Percentiles rank a stretch among this genome's conserved stretches.
Conservation (phyloP, 1,139 yeast species). For the Magnusiomyces suaveolens region DNA sequence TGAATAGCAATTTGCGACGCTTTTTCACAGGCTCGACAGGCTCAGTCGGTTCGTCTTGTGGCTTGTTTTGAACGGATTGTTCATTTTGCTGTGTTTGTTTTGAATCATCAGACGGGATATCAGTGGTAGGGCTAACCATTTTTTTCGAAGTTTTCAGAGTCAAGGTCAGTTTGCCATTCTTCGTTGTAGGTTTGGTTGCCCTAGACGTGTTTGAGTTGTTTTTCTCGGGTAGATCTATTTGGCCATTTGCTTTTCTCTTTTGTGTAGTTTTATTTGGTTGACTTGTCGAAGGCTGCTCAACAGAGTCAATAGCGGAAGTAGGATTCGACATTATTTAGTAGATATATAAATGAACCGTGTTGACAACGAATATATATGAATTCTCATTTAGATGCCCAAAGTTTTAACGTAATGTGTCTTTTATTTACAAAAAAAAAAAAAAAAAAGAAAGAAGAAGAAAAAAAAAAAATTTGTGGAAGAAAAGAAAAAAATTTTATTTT, state of each 20-base stretch:
- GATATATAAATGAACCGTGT: no score
- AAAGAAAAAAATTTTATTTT: no score
- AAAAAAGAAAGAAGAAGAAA: no score
- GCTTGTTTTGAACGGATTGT: neutral
- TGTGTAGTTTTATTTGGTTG: neutral
- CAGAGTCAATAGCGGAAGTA: neutral
- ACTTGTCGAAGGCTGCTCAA: neutral
- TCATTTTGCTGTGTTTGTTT: no score
- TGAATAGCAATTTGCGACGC: slow-evolving; percentile 7
- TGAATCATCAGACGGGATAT: no score
- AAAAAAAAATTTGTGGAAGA: no score
- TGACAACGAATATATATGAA: no score
- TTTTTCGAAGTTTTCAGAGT: neutral
- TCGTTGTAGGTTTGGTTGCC: neutral
- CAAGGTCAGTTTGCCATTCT: neutral
- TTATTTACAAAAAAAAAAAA: no score
- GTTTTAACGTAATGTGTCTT: no score
- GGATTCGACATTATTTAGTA: neutral
- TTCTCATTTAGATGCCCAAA: no score
- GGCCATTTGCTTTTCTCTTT: neutral
- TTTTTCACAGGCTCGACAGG: neutral
- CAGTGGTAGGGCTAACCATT: no score
- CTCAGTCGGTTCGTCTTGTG: neutral
- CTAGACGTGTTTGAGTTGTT: neutral
- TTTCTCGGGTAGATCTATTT: neutral